Evolutionary conservation across 495 filamentous ascomycete genomes (phyloP).

Genomic region (Penicillium salamii): DNA sequence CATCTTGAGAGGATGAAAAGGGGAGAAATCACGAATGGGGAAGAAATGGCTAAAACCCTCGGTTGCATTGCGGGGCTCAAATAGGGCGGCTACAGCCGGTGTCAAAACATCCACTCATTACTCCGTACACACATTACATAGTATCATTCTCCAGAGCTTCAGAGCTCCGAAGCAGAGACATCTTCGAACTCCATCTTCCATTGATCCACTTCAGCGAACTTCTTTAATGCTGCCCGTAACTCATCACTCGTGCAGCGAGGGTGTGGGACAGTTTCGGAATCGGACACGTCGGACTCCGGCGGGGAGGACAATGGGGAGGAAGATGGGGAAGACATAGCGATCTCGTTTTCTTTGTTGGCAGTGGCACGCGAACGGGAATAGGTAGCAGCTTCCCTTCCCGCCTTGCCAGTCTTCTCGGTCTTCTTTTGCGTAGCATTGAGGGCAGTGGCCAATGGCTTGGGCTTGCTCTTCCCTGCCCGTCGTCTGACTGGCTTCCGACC

Average conservation of each 20-base stretch:
- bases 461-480: slow-evolving; percentile 12
- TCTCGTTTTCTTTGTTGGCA: slow-evolving; percentile 33
- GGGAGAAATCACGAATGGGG: neutral
- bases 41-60: neutral
- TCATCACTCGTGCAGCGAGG: slow-evolving; percentile 33
- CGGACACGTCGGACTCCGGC: slow-evolving; percentile 32
- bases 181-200: slow-evolving; percentile 76
- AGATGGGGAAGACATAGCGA: slow-evolving; percentile 28
- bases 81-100: slow-evolving; percentile 6
- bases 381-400: neutral
- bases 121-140: neutral
- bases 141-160: slow-evolving; percentile 3
- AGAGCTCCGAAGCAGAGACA: slow-evolving; percentile 32
- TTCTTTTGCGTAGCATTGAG: slow-evolving; percentile 14
- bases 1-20: slow-evolving; percentile 19
- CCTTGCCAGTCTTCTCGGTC: slow-evolving; percentile 2
- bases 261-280: slow-evolving; percentile 19
- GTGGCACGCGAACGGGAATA: slow-evolving; percentile 12
- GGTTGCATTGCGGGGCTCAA: slow-evolving; percentile 17
- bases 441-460: slow-evolving; percentile 15
- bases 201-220: slow-evolving; percentile 67
- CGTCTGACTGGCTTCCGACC: slow-evolving; percentile 19
- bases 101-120: neutral
- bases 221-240: slow-evolving; percentile 39
- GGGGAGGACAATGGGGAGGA: slow-evolving; percentile 43